Conservation (phyloP, 352 stramenopile species). For the Phytopythium kandeliae region DNA sequence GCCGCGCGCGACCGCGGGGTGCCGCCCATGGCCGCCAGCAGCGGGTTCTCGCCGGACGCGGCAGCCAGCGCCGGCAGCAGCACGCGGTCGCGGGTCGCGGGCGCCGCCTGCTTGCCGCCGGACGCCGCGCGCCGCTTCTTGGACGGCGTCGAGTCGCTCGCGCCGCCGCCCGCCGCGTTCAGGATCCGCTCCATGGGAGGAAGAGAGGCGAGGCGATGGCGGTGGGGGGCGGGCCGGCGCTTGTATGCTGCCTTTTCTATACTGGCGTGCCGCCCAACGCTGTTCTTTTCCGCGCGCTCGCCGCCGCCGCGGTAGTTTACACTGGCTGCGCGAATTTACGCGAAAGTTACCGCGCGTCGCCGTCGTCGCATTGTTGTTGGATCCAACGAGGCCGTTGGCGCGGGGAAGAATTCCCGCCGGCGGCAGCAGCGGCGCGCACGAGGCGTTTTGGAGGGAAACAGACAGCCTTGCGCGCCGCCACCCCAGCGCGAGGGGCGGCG, state of each 20-base stretch:
- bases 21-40: slow-evolving; percentile 52
- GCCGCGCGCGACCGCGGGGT: slow-evolving; percentile 34
- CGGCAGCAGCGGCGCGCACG: too few relatives aligned
- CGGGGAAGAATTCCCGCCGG: too few relatives aligned
- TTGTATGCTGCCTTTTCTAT: slow-evolving; percentile 3
- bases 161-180: slow-evolving; percentile 5
- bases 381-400: not conserved
- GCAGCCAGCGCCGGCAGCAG: slow-evolving; percentile 18
- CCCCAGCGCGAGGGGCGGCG: too few relatives aligned
- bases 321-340: too few relatives aligned
- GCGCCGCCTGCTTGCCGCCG: slow-evolving; percentile 6
- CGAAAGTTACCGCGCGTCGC: too few relatives aligned
- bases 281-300: not conserved
- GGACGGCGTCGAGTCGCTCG: slow-evolving; percentile 29
- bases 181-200: slow-evolving; percentile 6
- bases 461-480: too few relatives aligned
- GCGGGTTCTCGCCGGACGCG: slow-evolving; percentile 40
- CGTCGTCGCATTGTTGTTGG: not conserved
- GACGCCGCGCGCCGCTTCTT: slow-evolving; percentile 42
- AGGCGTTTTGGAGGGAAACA: too few relatives aligned
- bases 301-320: too few relatives aligned
- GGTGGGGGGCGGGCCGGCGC: not conserved
- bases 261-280: not conserved
- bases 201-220: not conserved
- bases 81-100: slow-evolving; percentile 7